Conservation (phyloP, 331 rosid genomes). For the Spiraea crenata region DNA sequence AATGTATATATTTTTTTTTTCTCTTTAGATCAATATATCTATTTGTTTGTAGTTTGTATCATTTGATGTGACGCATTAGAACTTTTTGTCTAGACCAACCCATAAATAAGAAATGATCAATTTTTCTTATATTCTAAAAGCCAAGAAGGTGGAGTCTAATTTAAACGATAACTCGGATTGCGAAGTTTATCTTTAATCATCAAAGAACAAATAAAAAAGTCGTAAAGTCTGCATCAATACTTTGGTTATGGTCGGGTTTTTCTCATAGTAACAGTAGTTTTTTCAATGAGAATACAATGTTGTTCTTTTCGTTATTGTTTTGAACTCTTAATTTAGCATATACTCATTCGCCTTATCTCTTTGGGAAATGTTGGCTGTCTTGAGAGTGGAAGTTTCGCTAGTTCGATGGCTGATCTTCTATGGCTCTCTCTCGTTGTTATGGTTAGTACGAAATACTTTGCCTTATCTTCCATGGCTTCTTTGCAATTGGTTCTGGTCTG, state of each 20-base stretch:
- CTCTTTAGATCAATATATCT: background rate
- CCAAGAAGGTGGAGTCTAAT: too few relatives aligned
- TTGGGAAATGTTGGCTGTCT: too few relatives aligned
- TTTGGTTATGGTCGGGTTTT: too few relatives aligned
- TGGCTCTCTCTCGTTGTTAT: too few relatives aligned
- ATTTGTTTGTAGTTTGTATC: background rate
- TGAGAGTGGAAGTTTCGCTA: too few relatives aligned
- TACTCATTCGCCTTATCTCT: too few relatives aligned
- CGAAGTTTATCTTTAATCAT: too few relatives aligned
- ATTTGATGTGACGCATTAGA: background rate
- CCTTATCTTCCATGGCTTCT: background rate
- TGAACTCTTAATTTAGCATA: too few relatives aligned
- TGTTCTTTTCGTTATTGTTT: background rate
- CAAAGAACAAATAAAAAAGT: too few relatives aligned
- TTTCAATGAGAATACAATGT: background rate
- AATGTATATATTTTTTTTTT: background rate
- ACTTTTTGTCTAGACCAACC: background rate
- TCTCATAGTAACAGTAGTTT: background rate
- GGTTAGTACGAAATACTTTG: background rate
- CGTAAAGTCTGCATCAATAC: too few relatives aligned
- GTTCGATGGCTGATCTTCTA: too few relatives aligned
- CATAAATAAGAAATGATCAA: background rate
- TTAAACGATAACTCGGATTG: too few relatives aligned
- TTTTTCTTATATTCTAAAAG: background rate
- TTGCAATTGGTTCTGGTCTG: background rate